phyloP scores from a whole-genome alignment of 129 eudicot species.

The Pseudognaphalium luteoalbum region DNA sequence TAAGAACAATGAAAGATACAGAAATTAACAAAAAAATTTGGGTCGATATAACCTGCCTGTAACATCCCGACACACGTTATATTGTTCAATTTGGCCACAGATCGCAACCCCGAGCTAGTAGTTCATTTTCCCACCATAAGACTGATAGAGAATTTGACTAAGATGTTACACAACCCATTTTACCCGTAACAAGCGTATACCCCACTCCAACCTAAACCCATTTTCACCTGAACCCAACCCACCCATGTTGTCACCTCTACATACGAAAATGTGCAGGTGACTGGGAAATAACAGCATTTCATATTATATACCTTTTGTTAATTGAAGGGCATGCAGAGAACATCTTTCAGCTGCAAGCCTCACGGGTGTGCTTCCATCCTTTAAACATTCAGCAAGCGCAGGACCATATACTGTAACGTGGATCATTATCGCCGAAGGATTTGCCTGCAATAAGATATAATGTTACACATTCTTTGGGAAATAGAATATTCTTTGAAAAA shows the following conservation, averaged over 20 bases:
- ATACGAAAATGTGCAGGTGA: not conserved
- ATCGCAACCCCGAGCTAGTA: not conserved
- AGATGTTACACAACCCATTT: not conserved
- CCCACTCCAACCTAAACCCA: not conserved
- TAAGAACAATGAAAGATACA: too few species aligned
- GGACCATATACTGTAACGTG: slow-evolving; percentile 77
- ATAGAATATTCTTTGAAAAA: not conserved
- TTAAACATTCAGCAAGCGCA: slow-evolving; percentile 79
- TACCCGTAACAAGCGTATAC: too few species aligned
- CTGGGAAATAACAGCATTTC: not conserved
- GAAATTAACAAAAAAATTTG: not conserved
- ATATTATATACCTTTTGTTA: slow-evolving; percentile 58
- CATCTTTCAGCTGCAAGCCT: slow-evolving; percentile 97
- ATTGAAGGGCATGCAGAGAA: slow-evolving; percentile 77
- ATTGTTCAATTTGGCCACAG: too few species aligned
- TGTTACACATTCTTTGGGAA: not conserved
- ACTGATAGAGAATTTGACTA: not conserved
- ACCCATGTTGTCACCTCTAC: slow-evolving; percentile 12
- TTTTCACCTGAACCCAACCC: not conserved
- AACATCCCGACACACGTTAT: too few species aligned
- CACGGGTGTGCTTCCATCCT: slow-evolving; percentile 89
- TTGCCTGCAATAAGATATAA: slow-evolving; percentile 51
- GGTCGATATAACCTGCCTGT: not conserved
- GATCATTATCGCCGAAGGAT: slow-evolving; percentile 52
- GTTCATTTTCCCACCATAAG: not conserved